Conservation (phyloP, 2,329 filamentous ascomycete genomes). For the Diaporthe destruens region DNA sequence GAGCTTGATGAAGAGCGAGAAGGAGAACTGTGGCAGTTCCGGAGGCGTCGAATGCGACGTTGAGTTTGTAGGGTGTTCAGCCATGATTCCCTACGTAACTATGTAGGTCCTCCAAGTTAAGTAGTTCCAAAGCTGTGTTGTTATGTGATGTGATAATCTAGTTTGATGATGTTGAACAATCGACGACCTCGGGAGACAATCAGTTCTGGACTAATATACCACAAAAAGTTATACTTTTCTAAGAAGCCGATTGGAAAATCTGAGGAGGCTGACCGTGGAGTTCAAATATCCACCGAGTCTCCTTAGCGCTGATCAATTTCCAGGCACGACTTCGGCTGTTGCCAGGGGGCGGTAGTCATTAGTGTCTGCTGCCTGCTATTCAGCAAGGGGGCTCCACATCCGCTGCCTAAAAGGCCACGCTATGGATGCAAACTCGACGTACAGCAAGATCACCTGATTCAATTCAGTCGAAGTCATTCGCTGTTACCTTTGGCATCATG, state of each 20-base stretch:
- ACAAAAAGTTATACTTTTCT: background rate
- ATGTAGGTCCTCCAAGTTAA: no score
- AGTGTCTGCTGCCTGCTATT: constrained; percentile 1
- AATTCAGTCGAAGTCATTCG: background rate
- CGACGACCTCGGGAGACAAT: background rate
- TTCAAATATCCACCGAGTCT: background rate
- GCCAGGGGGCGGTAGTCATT: background rate
- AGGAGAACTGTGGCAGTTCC: background rate
- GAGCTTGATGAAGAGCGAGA: background rate
- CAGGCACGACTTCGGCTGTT: background rate
- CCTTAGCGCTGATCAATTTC: background rate
- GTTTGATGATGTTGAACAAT: no score
- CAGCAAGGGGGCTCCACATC: background rate
- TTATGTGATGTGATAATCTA: background rate
- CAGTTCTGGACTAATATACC: background rate
- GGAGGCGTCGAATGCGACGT: background rate
- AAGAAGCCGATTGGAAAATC: background rate
- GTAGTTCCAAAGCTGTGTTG: background rate
- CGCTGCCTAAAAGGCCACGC: background rate
- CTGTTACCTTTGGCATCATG: background rate
- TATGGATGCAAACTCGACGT: background rate
- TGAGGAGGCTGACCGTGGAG: background rate
- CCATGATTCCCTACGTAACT: background rate
- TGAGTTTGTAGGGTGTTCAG: background rate
- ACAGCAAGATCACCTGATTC: background rate